Evolutionary conservation across 805 yeast genomes (phyloP).

Genomic region (Soucietia sequanensis): DNA sequence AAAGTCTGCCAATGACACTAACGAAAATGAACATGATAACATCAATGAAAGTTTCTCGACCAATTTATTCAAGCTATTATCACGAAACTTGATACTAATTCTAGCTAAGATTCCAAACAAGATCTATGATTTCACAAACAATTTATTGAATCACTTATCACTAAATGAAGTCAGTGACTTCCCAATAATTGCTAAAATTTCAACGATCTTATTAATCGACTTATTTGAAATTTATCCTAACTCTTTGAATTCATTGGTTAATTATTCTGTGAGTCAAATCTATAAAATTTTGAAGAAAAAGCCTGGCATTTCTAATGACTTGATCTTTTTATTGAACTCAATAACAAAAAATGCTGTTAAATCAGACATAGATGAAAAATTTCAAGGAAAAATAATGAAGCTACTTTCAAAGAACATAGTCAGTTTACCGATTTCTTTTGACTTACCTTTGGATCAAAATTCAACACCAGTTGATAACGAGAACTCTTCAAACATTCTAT

Average conservation of each 20-base stretch:
- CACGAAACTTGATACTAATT: slow-evolving; percentile 25
- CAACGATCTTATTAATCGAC: slow-evolving; percentile 35
- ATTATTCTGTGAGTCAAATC: slow-evolving; percentile 31
- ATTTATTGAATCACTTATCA: slow-evolving; percentile 25
- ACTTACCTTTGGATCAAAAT: slow-evolving; percentile 11
- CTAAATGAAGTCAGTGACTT: slow-evolving; percentile 16
- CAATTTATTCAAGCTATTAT: slow-evolving; percentile 26
- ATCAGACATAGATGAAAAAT: slow-evolving; percentile 40
- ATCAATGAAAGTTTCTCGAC: slow-evolving; percentile 6
- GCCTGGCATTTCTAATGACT: slow-evolving; percentile 22
- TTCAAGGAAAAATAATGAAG: slow-evolving; percentile 34
- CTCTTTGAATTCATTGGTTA: slow-evolving; percentile 33
- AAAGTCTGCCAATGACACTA: slow-evolving; percentile 3
- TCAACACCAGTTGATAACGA: slow-evolving; percentile 9
- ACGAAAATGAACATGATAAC: background rate
- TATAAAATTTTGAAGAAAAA: slow-evolving; percentile 39
- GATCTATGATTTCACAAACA: slow-evolving; percentile 37
- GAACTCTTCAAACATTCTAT: slow-evolving; percentile 17
- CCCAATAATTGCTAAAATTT: slow-evolving; percentile 17
- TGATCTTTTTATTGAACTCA: slow-evolving; percentile 30
- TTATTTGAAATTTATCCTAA: slow-evolving; percentile 37
- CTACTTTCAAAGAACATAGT: slow-evolving; percentile 27
- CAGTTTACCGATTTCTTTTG: slow-evolving; percentile 16
- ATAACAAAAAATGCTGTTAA: slow-evolving; percentile 35
- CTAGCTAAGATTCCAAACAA: slow-evolving; percentile 31